A percentile compares a stretch with the other conserved stretches of the same genome.
phyloP scores from a whole-genome alignment of 2,329 filamentous ascomycete species.

The Aspergillus pseudoviridinutans region DNA sequence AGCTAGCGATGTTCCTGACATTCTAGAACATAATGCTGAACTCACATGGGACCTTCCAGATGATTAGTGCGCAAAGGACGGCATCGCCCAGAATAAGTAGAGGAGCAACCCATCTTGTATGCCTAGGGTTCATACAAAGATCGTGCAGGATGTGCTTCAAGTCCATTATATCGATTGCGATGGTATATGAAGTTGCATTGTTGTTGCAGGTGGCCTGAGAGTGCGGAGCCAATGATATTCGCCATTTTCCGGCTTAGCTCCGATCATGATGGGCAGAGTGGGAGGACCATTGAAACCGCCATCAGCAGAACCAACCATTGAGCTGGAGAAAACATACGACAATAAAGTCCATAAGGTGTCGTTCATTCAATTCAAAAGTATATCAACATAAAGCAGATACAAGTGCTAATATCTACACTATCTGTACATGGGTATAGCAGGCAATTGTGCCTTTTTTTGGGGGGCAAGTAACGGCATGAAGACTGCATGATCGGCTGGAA shows the following conservation, averaged over 20 bases:
- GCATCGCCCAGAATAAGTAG: conserved; percentile 68
- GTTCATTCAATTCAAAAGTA: not conserved
- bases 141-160: conserved; percentile 29
- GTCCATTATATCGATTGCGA: conserved; percentile 25
- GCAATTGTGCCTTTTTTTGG: not conserved
- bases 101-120: conserved; percentile 61
- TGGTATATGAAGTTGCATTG: conserved; percentile 1
- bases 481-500: not conserved
- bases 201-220: conserved; percentile 14
- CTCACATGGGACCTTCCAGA: conserved; percentile 81
- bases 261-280: not conserved
- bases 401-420: conserved; percentile 10
- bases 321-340: not conserved
- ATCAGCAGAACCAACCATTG: not conserved
- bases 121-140: conserved; percentile 51
- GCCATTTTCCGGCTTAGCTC: conserved; percentile 19
- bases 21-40: conserved; percentile 3
- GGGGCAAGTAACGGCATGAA: not conserved
- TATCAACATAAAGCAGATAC: conserved; percentile 2
- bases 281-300: not conserved
- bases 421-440: conserved; percentile 23
- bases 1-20: not conserved
- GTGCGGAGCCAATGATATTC: conserved; percentile 12
- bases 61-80: conserved; percentile 66
- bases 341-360: not conserved